Percentiles rank a stretch among this genome's conserved stretches.
Evolutionary conservation across 2,329 filamentous ascomycete species (phyloP).

Genomic region (Fusarium bulbicola): DNA sequence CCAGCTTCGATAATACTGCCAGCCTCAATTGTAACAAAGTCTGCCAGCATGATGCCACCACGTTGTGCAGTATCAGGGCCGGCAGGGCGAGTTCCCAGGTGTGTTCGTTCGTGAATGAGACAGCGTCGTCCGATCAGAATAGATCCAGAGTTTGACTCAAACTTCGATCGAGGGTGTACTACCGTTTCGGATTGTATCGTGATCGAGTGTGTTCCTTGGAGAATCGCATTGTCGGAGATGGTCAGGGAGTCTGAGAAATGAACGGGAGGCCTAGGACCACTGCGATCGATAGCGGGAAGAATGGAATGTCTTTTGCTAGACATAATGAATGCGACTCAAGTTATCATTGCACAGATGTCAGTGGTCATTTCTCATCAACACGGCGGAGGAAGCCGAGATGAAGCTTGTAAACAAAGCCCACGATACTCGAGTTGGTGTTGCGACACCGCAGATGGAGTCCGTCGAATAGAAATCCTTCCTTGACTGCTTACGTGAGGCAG

Average conservation of each 20-base stretch:
- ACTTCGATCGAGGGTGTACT: slow-evolving; percentile 84
- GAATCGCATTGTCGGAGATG: slow-evolving; percentile 69
- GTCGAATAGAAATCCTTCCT: slow-evolving; percentile 25
- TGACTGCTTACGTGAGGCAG: slow-evolving; percentile 28
- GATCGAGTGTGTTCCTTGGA: slow-evolving; percentile 79
- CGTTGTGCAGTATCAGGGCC: slow-evolving; percentile 37
- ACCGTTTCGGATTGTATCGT: slow-evolving; percentile 80
- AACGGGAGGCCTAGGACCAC: slow-evolving; percentile 68
- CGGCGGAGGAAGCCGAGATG: slow-evolving; percentile 1
- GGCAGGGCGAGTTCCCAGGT: slow-evolving; percentile 58
- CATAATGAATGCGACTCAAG: slow-evolving; percentile 38
- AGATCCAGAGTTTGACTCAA: slow-evolving; percentile 81
- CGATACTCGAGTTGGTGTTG: slow-evolving; percentile 23
- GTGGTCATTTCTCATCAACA: slow-evolving; percentile 19
- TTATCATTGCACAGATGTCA: slow-evolving; percentile 5
- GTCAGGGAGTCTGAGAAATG: slow-evolving; percentile 68
- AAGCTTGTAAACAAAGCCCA: slow-evolving; percentile 6
- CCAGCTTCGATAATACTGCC: slow-evolving; percentile 69
- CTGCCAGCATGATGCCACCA: slow-evolving; percentile 65
- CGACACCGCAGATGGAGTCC: slow-evolving; percentile 11
- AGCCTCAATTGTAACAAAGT: slow-evolving; percentile 70
- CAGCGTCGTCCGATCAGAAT: slow-evolving; percentile 84
- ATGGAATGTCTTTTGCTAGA: slow-evolving; percentile 65
- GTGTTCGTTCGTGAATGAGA: slow-evolving; percentile 77
- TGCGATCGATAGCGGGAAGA: slow-evolving; percentile 60